Evolutionary conservation across 2,329 filamentous ascomycete species (phyloP).

Genomic region (Thelonectria discophora): DNA sequence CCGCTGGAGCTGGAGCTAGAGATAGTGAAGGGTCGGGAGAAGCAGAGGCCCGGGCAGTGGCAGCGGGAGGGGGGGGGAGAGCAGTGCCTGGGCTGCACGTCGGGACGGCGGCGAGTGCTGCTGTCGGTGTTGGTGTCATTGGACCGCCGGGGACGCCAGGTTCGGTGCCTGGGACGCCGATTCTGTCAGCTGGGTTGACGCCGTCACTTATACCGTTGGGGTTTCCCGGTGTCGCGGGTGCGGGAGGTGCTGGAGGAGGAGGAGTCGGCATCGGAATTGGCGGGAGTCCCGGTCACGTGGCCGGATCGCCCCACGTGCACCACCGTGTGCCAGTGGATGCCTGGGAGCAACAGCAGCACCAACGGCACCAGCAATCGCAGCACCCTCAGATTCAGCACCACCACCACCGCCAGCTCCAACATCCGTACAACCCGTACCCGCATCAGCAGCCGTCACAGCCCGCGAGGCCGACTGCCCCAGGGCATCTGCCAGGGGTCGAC

Average conservation of each 20-base stretch:
- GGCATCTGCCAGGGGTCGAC: constrained; percentile 3
- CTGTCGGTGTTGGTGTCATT: constrained; percentile 33
- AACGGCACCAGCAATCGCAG: constrained; percentile 14
- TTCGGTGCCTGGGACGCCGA: not conserved
- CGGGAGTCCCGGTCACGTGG: constrained; percentile 13
- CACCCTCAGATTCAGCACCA: no score
- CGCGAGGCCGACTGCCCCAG: not conserved
- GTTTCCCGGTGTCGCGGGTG: not conserved
- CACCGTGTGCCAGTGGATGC: not conserved
- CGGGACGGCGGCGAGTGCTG: constrained; percentile 25
- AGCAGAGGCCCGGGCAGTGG: constrained; percentile 9
- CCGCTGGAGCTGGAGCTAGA: not conserved
- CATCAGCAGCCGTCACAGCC: constrained; percentile 12
- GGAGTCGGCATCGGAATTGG: constrained; percentile 4
- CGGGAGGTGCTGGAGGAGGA: not conserved
- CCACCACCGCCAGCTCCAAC: no score
- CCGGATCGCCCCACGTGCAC: not conserved
- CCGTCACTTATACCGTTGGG: not conserved
- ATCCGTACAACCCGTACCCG: constrained; percentile 3
- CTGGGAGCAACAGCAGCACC: constrained; percentile 7
- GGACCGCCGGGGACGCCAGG: constrained; percentile 4
- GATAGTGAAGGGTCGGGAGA: not conserved
- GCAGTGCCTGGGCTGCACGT: not conserved
- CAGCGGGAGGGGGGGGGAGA: constrained; percentile 6
- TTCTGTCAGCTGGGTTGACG: not conserved